Percentiles rank a stretch among this genome's conserved stretches.
Conservation (phyloP, 768 basidiomycete species). For the Russula brevipes region DNA sequence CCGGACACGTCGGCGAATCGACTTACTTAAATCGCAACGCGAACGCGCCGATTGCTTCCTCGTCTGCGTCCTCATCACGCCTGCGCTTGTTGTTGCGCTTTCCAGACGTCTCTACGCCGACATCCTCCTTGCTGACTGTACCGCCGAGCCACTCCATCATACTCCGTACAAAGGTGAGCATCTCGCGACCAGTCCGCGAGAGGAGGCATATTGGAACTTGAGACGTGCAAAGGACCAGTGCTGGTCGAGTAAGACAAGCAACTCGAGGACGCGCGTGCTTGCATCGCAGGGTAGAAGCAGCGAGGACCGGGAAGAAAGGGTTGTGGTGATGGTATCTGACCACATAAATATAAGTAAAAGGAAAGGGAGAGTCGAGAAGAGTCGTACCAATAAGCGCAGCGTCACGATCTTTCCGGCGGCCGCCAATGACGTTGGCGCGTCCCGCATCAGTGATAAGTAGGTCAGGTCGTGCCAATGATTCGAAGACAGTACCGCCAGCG, state of each 20-base stretch:
- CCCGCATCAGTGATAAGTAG: constrained; percentile 92
- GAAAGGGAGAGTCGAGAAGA: background rate
- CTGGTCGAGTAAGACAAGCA: constrained; percentile 93
- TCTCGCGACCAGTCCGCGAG: constrained; percentile 84
- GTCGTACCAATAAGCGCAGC: constrained; percentile 73
- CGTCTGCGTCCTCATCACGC: constrained; percentile 49
- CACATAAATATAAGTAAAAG: constrained; percentile 10
- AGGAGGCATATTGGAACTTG: constrained; percentile 90
- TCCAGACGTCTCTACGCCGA: constrained; percentile 66
- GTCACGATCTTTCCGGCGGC: constrained; percentile 86
- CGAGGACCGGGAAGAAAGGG: constrained; percentile 73
- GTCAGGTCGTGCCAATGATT: constrained; percentile 84
- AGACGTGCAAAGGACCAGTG: constrained; percentile 91
- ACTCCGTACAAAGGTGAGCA: constrained; percentile 88
- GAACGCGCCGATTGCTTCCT: constrained; percentile 79
- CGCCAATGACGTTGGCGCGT: constrained; percentile 72
- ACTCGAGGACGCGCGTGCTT: constrained; percentile 89
- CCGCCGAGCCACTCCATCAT: constrained; percentile 99
- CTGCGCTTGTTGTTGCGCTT: constrained; percentile 43
- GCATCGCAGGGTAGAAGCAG: constrained; percentile 90
- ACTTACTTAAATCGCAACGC: constrained; percentile 83
- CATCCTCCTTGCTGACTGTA: constrained; percentile 87
- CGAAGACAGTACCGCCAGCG: constrained; percentile 72
- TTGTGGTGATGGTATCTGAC: constrained; percentile 82
- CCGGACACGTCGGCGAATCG: background rate